Base-by-base conservation (phyloP, 2,329 filamentous ascomycete genomes). In the Botrytis fragariae region DNA sequence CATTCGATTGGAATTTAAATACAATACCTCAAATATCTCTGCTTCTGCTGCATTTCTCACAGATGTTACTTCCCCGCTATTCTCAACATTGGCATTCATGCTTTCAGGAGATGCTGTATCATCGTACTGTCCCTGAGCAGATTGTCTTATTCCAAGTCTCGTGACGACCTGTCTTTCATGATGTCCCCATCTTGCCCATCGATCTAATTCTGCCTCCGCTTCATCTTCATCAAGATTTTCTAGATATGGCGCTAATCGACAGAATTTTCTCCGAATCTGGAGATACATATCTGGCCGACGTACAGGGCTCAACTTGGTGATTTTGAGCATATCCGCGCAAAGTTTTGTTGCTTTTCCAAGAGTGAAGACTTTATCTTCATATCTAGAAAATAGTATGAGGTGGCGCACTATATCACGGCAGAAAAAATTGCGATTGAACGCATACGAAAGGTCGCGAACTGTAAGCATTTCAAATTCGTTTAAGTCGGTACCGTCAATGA, bases 111-210 rank as follows among this genome's bases (percentile, higher is more conserved):
- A 2, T 22, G 1, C 9, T 12, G 2, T 0, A 4, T 4, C 9
- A 39, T 39, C 16, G 7, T 32, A 10, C 16, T 6, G 4, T 8
- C 0, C n/a, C 4, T 12, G n/a, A 7, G 4, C 12, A 32, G 2
- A 2, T 7, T 57, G 14, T 12, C 1, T 32, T 2, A 0, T 29
- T 9, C 20, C 18, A 22, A 4, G 5, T 1, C 29, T 6, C 10
- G 3, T 29, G 3, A 2, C 22, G 1, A 8, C 6, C 1, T 0
- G 5, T 6, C 4, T 4, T 9, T 10, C 25, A 32, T 22, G 1
- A 25, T 9, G 0, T 9, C 35, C 10, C 65, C 48, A 54, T 0
- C 25, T 22, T 29, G 9, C 45, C 64, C 64, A 68, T 29, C 37
- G 18, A 22, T 54, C 20, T 0, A 68, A 14, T 42, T 57, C 65